Percentiles rank a stretch among this genome's conserved stretches.
phyloP scores from a whole-genome alignment of 306 rosid genomes.

The Lithocarpus polystachyus region DNA sequence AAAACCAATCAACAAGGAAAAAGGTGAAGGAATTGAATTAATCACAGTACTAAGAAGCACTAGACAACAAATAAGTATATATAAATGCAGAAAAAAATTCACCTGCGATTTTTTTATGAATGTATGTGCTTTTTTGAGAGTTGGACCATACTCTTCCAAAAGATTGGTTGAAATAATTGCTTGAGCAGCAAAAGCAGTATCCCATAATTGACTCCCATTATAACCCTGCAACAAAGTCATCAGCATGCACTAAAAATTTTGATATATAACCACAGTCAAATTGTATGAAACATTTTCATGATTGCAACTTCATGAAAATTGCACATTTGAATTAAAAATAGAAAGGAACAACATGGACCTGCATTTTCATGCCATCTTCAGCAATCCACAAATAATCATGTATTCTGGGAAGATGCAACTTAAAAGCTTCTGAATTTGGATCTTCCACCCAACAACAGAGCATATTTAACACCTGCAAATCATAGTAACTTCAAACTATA shows the following conservation, averaged over 20 bases:
- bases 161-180: slow-evolving; percentile 83
- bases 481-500: slow-evolving; percentile 14
- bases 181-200: slow-evolving; percentile 76
- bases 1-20: slow-evolving; percentile 11
- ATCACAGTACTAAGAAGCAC: not conserved
- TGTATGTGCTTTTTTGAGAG: slow-evolving; percentile 67
- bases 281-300: not conserved
- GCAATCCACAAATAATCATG: slow-evolving; percentile 84
- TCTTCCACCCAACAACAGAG: slow-evolving; percentile 91
- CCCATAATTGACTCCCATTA: slow-evolving; percentile 98
- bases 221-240: slow-evolving; percentile 69
- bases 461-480: slow-evolving; percentile 71
- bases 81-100: slow-evolving; percentile 14
- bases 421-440: slow-evolving; percentile 87
- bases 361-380: slow-evolving; percentile 98
- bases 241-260: not conserved
- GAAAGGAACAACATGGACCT: slow-evolving; percentile 38
- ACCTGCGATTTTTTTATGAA: slow-evolving; percentile 85
- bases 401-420: slow-evolving; percentile 82
- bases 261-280: not conserved
- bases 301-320: slow-evolving; percentile 1
- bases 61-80: slow-evolving; percentile 20
- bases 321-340: not conserved
- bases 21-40: not conserved
- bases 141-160: slow-evolving; percentile 56